Conservation (phyloP, 2,329 filamentous ascomycete genomes). For the Colletotrichum navitas region DNA sequence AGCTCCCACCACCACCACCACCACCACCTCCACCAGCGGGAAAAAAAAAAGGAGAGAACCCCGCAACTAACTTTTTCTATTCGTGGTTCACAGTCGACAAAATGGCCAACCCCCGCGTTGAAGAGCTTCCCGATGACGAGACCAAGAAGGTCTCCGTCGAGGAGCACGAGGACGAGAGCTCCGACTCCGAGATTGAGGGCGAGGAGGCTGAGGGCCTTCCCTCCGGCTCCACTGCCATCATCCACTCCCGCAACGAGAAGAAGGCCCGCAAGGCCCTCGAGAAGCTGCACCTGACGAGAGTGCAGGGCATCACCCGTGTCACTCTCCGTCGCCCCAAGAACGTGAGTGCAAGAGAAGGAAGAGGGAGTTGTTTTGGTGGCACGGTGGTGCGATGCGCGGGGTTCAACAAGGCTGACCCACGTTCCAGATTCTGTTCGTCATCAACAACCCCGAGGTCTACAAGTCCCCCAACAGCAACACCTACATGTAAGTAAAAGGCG, state of each 20-base stretch:
- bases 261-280: slow-evolving; percentile 99
- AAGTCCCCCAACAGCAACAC: slow-evolving; percentile 99
- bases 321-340: slow-evolving; percentile 99
- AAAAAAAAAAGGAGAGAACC: slow-evolving; percentile 18
- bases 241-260: slow-evolving; percentile 99
- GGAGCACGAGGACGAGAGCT: slow-evolving; percentile 78
- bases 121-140: slow-evolving; percentile 95
- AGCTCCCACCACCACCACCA: slow-evolving; percentile 40
- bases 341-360: slow-evolving; percentile 70
- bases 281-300: slow-evolving; percentile 96
- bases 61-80: slow-evolving; percentile 28
- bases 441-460: slow-evolving; percentile 99
- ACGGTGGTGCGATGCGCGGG: slow-evolving; percentile 14
- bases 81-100: slow-evolving; percentile 53
- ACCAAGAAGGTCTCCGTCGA: slow-evolving; percentile 84
- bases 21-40: neutral
- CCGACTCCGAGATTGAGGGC: slow-evolving; percentile 82
- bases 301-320: slow-evolving; percentile 97
- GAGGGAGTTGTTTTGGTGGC: slow-evolving; percentile 1
- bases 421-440: slow-evolving; percentile 94
- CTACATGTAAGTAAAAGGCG: slow-evolving; percentile 84
- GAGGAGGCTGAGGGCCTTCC: slow-evolving; percentile 78
- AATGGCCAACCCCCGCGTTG: slow-evolving; percentile 98
- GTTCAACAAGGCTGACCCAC: slow-evolving; percentile 41
- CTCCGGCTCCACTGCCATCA: slow-evolving; percentile 87